Base-by-base conservation (phyloP, 2,329 filamentous ascomycete species). In the Beauveria sp. region DNA sequence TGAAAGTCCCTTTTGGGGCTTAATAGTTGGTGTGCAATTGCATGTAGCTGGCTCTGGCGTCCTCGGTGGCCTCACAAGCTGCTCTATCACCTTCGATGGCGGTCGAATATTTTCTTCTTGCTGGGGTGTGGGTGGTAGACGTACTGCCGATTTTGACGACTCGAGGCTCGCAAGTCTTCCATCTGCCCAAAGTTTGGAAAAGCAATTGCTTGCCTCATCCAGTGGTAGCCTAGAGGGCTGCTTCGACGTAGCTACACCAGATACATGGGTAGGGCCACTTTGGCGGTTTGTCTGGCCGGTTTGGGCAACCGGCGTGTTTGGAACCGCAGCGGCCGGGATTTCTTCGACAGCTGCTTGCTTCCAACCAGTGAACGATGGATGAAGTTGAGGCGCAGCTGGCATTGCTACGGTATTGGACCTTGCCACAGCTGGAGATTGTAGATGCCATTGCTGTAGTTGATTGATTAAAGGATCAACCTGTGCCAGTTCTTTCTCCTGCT, bases 401-500 rank as follows among this genome's bases (percentile, higher is more conserved):
- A 16, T 12, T 30, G 43, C 12, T 9, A 30, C 26, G 7, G 24
- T 5, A 2, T 48, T 55, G 3, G 43, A 12, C 30, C 24, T 61
- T 22, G 41, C 18, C 12, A n/a, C 16, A 34, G 24, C 37, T 20
- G 51, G 41, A 3, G 59, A 55, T 34, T 55, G 24, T 8, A 61
- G 22, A 18, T 55, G 30, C 51, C 43, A 61, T 16, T 61, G 30
- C 24, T 55, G 34, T 16, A 61, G 30, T 7, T 61, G 40, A 22
- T 51, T 24, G n/a, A 61, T 37, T 2, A 61, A n/a, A 3, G 51
- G 51, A 16, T 55, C 59, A 40, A 61, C 41, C 24, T 61, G 30
- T n/a, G 47, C 37, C 40, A n/a, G 34, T 22, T 52, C 56, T 24
- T 44, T 43, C n/a, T 52, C 47, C 4, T n/a, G 47, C 24, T 46